Percentiles rank a stretch among this genome's conserved stretches.
phyloP scores from a whole-genome alignment of 23 red algal species.

The Chondrus crispus region DNA sequence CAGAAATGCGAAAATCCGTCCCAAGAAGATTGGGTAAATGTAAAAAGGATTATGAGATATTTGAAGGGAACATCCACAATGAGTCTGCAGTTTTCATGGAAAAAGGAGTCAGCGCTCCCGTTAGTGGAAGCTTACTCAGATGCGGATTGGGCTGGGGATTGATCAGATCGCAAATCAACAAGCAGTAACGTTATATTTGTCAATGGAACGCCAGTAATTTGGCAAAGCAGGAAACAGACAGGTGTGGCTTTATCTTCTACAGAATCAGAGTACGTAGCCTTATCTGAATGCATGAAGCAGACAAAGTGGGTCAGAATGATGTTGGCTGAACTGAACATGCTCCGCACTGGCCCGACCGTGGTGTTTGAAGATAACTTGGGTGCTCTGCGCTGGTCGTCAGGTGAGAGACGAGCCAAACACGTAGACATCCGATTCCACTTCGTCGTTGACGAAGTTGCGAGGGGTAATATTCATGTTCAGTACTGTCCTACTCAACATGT shows the following conservation, averaged over 20 bases:
- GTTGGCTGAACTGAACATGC: conserved; percentile 7
- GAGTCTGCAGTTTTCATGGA: background rate
- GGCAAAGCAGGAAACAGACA: conserved; percentile 7
- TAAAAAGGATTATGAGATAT: background rate
- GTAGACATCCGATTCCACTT: background rate
- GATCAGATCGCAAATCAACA: background rate
- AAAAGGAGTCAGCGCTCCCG: background rate
- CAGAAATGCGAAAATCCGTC: background rate
- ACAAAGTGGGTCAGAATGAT: background rate
- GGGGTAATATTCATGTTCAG: background rate
- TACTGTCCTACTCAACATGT: background rate
- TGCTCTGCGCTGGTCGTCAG: background rate
- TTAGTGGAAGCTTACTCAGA: background rate
- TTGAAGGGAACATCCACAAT: background rate
- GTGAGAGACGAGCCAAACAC: background rate
- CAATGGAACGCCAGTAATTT: conserved; percentile 2
- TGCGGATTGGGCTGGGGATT: conserved; percentile 36
- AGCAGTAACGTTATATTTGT: background rate
- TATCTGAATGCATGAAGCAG: background rate
- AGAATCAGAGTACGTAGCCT: conserved; percentile 31
- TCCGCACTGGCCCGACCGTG: background rate
- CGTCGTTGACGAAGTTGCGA: background rate
- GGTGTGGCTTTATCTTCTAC: conserved; percentile 9
- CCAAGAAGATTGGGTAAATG: background rate
- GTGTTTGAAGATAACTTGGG: background rate